Conservation (phyloP, 805 yeast species). For the Kuraishia hungarica region DNA sequence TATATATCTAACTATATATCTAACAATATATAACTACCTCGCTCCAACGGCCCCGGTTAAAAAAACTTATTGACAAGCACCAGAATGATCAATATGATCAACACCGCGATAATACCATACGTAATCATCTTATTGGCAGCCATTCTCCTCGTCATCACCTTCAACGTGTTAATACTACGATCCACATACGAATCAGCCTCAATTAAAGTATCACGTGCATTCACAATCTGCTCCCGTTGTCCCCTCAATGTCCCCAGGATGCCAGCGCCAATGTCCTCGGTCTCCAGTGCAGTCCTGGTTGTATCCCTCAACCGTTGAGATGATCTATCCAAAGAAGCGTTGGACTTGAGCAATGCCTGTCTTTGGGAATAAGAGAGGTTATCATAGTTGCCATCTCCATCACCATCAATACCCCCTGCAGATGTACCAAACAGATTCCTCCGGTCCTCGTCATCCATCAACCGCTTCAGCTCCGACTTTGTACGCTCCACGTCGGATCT, state of each 20-base stretch:
- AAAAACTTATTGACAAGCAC: conserved; percentile 80
- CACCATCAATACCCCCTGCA: conserved; percentile 12
- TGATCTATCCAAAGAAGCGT: conserved; percentile 73
- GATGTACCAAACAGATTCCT: conserved; percentile 60
- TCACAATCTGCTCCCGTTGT: conserved; percentile 86
- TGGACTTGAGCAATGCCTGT: conserved; percentile 68
- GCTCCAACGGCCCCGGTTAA: conserved; percentile 18
- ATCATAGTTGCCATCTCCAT: conserved; percentile 23
- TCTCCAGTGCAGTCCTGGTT: conserved; percentile 84
- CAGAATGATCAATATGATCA: conserved; percentile 70
- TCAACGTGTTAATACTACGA: conserved; percentile 74
- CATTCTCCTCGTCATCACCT: conserved; percentile 86
- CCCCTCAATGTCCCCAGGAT: conserved; percentile 83
- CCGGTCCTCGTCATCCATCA: conserved; percentile 67
- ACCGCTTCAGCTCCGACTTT: conserved; percentile 44
- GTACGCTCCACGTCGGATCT: conserved; percentile 47
- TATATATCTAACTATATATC: neutral
- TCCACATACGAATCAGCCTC: conserved; percentile 94
- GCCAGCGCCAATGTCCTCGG: conserved; percentile 86
- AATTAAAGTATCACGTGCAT: conserved; percentile 75
- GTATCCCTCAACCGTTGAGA: conserved; percentile 80
- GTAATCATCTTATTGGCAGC: conserved; percentile 88
- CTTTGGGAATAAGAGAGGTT: conserved; percentile 51
- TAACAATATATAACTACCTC: neutral
- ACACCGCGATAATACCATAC: conserved; percentile 83